Percentiles rank a stretch among this genome's conserved stretches.
Evolutionary conservation across 2,329 filamentous ascomycete species (phyloP).

Genomic region (Neopestalotiopsis sp.): DNA sequence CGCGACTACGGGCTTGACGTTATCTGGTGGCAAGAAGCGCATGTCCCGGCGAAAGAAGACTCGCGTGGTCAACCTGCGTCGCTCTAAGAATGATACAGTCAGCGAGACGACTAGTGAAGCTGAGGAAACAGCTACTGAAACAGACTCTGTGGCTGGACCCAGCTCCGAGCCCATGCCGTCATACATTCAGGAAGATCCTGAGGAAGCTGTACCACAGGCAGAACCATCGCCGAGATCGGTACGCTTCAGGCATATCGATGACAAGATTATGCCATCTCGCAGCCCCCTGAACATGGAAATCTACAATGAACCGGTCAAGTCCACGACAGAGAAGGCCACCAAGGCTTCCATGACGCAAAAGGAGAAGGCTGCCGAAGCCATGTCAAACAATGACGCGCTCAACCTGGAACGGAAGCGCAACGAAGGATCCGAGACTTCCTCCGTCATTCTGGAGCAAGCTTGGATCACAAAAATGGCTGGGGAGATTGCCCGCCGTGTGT

Average conservation of each 20-base stretch:
- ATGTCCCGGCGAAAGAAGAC: conserved; percentile 80
- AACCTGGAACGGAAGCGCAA: conserved; percentile 37
- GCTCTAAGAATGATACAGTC: conserved; percentile 59
- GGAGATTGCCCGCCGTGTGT: conserved; percentile 86
- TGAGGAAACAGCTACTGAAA: conserved; percentile 56
- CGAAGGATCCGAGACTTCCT: conserved; percentile 55
- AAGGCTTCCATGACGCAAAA: conserved; percentile 25
- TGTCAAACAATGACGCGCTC: conserved; percentile 34
- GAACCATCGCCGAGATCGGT: conserved; percentile 42
- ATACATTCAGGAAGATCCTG: conserved; percentile 65
- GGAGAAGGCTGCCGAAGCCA: conserved; percentile 32
- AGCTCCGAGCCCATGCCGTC: conserved; percentile 65
- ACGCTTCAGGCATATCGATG: conserved; percentile 44
- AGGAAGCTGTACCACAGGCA: conserved; percentile 47
- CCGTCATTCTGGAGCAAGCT: conserved; percentile 75
- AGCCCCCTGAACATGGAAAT: conserved; percentile 41
- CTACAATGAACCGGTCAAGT: conserved; percentile 33
- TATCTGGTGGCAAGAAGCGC: conserved; percentile 66
- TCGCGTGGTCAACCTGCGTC: conserved; percentile 81
- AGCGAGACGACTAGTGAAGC: conserved; percentile 56
- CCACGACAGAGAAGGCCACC: conserved; percentile 19
- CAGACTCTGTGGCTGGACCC: conserved; percentile 61
- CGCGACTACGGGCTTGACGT: conserved; percentile 64
- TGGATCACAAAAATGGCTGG: conserved; percentile 94
- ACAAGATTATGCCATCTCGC: conserved; percentile 36